A percentile compares a stretch with the other conserved stretches of the same genome.
phyloP scores from a whole-genome alignment of 768 basidiomycete species.

The Tremella yokohamensis region DNA sequence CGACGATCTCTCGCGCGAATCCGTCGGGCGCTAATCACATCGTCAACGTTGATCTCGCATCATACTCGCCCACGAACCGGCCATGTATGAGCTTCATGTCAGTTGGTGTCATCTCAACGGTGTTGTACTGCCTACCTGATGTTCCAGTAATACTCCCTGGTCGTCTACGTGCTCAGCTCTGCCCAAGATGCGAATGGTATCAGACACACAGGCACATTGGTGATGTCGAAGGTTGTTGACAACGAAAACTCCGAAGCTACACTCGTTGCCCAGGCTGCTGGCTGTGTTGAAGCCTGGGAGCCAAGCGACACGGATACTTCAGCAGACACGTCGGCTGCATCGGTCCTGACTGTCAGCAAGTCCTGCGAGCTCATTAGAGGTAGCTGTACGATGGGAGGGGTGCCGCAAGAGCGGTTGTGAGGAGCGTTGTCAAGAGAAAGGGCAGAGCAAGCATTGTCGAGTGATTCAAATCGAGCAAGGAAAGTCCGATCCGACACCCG shows the following conservation, averaged over 20 bases:
- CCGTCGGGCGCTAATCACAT: slow-evolving; percentile 25
- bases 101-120: too few relatives aligned
- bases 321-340: too few relatives aligned
- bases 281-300: too few relatives aligned
- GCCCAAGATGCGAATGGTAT: neutral
- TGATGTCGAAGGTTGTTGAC: neutral
- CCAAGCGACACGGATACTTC: too few relatives aligned
- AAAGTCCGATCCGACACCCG: too few relatives aligned
- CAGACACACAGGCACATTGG: slow-evolving; percentile 1
- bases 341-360: too few relatives aligned
- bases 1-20: slow-evolving; percentile 20
- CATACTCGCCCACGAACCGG: neutral
- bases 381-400: too few relatives aligned
- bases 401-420: too few relatives aligned
- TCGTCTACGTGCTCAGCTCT: slow-evolving; percentile 4
- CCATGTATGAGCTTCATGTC: neutral
- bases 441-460: too few relatives aligned
- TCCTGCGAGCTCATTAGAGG: too few relatives aligned
- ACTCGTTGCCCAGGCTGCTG: neutral
- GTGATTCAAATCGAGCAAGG: too few relatives aligned
- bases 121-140: neutral
- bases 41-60: neutral
- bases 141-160: slow-evolving; percentile 4
- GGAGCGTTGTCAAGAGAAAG: too few relatives aligned
- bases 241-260: neutral